Percentiles rank a stretch among this genome's conserved stretches.
phyloP scores from a whole-genome alignment of 2,329 filamentous ascomycete species.

The Rutstroemia sp. region DNA sequence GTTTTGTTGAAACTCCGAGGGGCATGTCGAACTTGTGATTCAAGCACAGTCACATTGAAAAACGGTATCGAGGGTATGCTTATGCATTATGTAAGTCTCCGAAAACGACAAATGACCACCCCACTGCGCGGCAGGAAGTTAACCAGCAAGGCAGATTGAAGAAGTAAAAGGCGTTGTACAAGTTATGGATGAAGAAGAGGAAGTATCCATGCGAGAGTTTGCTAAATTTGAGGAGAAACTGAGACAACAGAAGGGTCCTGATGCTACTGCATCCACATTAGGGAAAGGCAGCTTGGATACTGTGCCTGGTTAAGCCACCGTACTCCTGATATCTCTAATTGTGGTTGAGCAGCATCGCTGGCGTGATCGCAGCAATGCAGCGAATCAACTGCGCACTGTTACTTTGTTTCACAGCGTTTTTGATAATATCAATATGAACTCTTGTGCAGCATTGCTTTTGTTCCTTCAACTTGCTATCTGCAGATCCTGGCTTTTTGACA shows the following conservation, averaged over 20 bases:
- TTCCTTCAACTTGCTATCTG: background rate
- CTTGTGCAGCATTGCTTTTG: slow-evolving; percentile 3
- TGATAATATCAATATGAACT: slow-evolving; percentile 19
- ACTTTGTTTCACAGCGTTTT: slow-evolving; percentile 17
- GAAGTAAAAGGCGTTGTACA: slow-evolving; percentile 91
- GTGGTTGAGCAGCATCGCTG: background rate
- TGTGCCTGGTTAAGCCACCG: slow-evolving; percentile 15
- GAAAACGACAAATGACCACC: background rate
- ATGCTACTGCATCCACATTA: slow-evolving; percentile 19
- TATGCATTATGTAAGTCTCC: slow-evolving; percentile 76
- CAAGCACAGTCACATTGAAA: slow-evolving; percentile 91
- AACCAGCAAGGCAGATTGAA: slow-evolving; percentile 59
- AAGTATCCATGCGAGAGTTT: slow-evolving; percentile 80
- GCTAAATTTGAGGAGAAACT: slow-evolving; percentile 89
- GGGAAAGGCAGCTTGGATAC: slow-evolving; percentile 23
- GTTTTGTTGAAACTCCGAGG: slow-evolving; percentile 85
- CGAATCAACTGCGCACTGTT: background rate
- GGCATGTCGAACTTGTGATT: slow-evolving; percentile 92
- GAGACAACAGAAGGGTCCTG: slow-evolving; percentile 42
- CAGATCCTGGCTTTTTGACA: background rate
- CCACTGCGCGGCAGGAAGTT: slow-evolving; percentile 18
- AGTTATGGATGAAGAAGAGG: slow-evolving; percentile 85
- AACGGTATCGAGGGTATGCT: slow-evolving; percentile 98
- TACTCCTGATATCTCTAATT: background rate
- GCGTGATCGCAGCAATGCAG: slow-evolving; percentile 1